Evolutionary conservation across 78 protist species (phyloP), one percentile per base, ranked within the genome.

Genomic region (Emiliania huxleyi): DNA sequence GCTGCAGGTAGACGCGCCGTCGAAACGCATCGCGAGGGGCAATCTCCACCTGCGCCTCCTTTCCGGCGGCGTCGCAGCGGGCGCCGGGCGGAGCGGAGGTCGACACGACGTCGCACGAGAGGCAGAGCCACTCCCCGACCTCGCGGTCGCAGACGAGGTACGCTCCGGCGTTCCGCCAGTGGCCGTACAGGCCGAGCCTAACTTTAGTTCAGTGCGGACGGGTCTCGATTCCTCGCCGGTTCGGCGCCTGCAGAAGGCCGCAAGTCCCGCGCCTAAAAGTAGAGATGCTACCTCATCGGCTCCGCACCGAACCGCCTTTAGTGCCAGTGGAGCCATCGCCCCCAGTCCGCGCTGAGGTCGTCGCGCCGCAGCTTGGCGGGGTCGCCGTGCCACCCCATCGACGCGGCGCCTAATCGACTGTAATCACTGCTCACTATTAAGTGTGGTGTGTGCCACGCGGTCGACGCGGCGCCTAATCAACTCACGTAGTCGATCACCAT

Each of bases 351-450:
- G 23, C 29, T 18, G 81, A 35, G 35, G 37, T 0, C 43, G 42
- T 71, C 81, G 22, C 81, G 81, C 43, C 23, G 21, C 23, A 71
- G 81, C 8, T 11, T 0, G 43, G 26, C 5, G 15, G 81, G 81
- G 81, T 71, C 81, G 43, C 42, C 40, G 25, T 71, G 81, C 81
- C 81, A 71, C 81, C 43, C 81, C 81, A 71, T 71, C 42, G 81
- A 71, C 29, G 37, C 81, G 2, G 37, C n/a, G 38, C 81, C 81
- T 26, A n/a, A n/a, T n/a, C n/a, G n/a, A n/a, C n/a, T n/a, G n/a
- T n/a, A n/a, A n/a, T n/a, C n/a, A n/a, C n/a, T n/a, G n/a, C n/a
- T n/a, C n/a, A n/a, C n/a, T n/a, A n/a, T n/a, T n/a, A n/a, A n/a
- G n/a, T n/a, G n/a, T n/a, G n/a, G n/a, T n/a, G n/a, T n/a, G n/a